A percentile compares a stretch with the other conserved stretches of the same genome.
Evolutionary conservation across 2,329 filamentous ascomycete genomes (phyloP).

Genomic region (Tricladium varicosporioides): DNA sequence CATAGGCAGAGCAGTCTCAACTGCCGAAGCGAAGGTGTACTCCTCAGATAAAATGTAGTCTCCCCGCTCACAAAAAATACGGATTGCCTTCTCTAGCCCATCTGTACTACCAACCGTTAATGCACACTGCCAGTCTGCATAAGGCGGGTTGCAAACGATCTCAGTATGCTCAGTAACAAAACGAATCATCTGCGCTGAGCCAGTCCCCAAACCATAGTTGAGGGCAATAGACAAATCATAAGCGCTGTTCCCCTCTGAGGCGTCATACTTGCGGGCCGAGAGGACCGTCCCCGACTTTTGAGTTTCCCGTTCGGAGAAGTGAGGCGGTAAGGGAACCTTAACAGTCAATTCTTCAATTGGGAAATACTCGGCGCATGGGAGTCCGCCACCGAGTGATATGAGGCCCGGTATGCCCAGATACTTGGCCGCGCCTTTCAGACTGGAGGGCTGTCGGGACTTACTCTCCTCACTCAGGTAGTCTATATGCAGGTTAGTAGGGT

Average conservation of each 20-base stretch:
- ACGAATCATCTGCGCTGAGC: conserved; percentile 81
- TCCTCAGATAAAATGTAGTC: conserved; percentile 85
- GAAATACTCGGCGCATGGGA: conserved; percentile 88
- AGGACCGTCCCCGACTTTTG: conserved; percentile 57
- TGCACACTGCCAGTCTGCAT: conserved; percentile 84
- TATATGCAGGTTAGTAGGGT: conserved; percentile 15
- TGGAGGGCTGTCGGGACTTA: conserved; percentile 58
- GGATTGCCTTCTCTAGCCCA: conserved; percentile 77
- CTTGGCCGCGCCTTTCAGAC: conserved; percentile 79
- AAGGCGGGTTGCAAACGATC: conserved; percentile 81
- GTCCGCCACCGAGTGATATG: conserved; percentile 88
- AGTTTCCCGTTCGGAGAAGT: conserved; percentile 70
- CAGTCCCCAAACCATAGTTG: conserved; percentile 89
- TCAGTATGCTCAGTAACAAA: conserved; percentile 96
- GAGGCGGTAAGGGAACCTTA: conserved; percentile 66
- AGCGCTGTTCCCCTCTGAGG: conserved; percentile 52
- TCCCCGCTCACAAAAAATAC: conserved; percentile 74
- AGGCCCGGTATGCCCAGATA: conserved; percentile 76
- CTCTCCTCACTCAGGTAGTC: conserved; percentile 62
- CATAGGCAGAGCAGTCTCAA: conserved; percentile 63
- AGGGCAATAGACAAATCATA: conserved; percentile 83
- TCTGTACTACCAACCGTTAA: conserved; percentile 85
- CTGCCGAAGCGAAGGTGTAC: conserved; percentile 78
- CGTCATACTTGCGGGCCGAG: conserved; percentile 80
- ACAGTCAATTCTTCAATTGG: conserved; percentile 79